phyloP scores from a whole-genome alignment of 768 basidiomycete species.

The Pleurotus tuber-regium region DNA sequence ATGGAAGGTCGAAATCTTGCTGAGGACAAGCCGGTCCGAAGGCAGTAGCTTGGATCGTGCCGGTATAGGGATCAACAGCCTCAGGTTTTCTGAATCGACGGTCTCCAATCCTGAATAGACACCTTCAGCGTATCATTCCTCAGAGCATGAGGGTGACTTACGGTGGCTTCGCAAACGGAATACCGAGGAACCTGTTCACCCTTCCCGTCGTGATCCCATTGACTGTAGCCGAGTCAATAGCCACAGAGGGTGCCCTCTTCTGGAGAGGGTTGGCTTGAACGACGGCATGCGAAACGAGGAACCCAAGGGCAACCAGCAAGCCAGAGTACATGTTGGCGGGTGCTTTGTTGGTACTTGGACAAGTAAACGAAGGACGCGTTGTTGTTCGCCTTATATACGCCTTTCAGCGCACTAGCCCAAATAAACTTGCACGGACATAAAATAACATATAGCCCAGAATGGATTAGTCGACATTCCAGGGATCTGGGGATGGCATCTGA shows the following conservation, averaged over 20 bases:
- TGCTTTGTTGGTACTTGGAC: too few relatives aligned
- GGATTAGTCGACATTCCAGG: too few relatives aligned
- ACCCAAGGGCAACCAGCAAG: background rate
- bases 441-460: too few relatives aligned
- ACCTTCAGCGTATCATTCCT: background rate
- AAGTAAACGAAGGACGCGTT: too few relatives aligned
- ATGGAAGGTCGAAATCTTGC: conserved; percentile 11
- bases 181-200: conserved; percentile 43
- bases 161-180: conserved; percentile 58
- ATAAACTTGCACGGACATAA: too few relatives aligned
- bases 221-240: conserved; percentile 41
- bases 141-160: conserved; percentile 19
- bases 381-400: too few relatives aligned
- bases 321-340: background rate
- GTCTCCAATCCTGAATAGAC: conserved; percentile 13
- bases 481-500: too few relatives aligned
- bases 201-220: conserved; percentile 32
- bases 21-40: conserved; percentile 33
- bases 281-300: background rate
- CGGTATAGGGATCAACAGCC: conserved; percentile 24
- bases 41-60: conserved; percentile 24
- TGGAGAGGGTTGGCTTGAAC: background rate
- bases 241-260: conserved; percentile 23
- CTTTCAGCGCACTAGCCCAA: too few relatives aligned
- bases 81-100: conserved; percentile 25